A percentile compares a stretch with the other conserved stretches of the same genome.
Evolutionary conservation across 2,329 filamentous ascomycete genomes (phyloP).

Genomic region (Penicillium sp.): DNA sequence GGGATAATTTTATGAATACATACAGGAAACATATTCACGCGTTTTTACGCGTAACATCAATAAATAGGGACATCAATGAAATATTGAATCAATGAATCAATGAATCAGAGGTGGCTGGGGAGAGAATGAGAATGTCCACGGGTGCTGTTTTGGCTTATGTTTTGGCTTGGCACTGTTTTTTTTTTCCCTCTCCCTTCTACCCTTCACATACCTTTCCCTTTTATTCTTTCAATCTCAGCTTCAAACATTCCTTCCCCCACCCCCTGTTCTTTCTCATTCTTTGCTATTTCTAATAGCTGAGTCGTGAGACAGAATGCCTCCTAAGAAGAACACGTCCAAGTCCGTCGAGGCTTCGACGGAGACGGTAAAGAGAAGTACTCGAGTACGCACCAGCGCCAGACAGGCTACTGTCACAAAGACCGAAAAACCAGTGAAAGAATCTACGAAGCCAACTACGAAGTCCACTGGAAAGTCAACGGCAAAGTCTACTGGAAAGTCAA

Average conservation of each 20-base stretch:
- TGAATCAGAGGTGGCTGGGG: conserved; percentile 1
- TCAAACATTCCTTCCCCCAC: not conserved
- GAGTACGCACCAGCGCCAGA: not conserved
- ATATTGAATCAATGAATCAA: not conserved
- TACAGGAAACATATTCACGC: not conserved
- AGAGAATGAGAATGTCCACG: conserved; percentile 10
- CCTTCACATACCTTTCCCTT: conserved; percentile 3
- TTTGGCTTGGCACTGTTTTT: conserved; percentile 7
- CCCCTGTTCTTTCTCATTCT: conserved; percentile 4
- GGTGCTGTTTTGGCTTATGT: conserved; percentile 13
- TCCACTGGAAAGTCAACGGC: not conserved
- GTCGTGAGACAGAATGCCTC: conserved; percentile 21
- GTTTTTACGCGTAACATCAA: not conserved
- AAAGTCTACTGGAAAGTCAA: not conserved
- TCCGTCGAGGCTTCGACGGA: conserved; percentile 12
- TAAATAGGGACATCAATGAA: not conserved
- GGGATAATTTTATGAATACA: not conserved
- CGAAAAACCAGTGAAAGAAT: conserved; percentile 14
- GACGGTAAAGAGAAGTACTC: not conserved
- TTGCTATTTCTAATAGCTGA: conserved; percentile 5
- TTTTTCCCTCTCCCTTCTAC: conserved; percentile 5
- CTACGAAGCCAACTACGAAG: not conserved
- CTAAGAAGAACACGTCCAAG: conserved; percentile 23
- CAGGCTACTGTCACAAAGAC: conserved; percentile 2
- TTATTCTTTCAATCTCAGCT: conserved; percentile 1